Conservation (phyloP, 345 rosid genomes). For the Erodium maritimum region DNA sequence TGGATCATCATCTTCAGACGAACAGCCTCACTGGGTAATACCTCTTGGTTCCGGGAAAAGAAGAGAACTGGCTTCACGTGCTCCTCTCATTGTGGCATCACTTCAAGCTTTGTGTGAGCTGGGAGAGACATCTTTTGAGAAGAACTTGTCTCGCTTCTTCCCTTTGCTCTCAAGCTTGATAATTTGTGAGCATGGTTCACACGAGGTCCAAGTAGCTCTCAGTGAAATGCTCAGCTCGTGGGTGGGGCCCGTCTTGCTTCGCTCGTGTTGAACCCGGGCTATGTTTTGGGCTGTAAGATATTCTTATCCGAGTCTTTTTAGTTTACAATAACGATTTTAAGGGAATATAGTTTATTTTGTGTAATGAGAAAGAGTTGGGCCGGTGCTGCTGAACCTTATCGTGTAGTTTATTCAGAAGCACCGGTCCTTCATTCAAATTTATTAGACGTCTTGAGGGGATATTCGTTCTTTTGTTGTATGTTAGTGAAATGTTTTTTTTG, state of each 20-base stretch:
- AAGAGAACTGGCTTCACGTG: conserved; percentile 73
- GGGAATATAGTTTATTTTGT: neutral
- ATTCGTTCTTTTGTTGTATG: neutral
- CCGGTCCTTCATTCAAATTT: neutral
- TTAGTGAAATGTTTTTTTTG: neutral
- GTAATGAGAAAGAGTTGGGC: neutral
- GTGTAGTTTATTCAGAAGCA: neutral
- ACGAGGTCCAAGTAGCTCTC: conserved; percentile 82
- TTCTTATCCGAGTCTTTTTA: neutral
- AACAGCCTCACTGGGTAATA: conserved; percentile 48
- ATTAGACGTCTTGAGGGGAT: neutral
- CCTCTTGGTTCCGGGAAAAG: conserved; percentile 87
- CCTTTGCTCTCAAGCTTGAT: conserved; percentile 70
- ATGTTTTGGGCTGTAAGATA: neutral
- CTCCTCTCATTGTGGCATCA: conserved; percentile 66
- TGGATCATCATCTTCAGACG: conserved; percentile 28
- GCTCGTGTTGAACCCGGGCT: conserved; percentile 39
- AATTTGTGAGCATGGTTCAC: conserved; percentile 89
- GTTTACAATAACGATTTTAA: neutral
- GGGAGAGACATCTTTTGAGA: conserved; percentile 65
- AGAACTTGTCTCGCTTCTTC: conserved; percentile 54
- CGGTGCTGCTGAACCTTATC: neutral
- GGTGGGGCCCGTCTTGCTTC: conserved; percentile 71
- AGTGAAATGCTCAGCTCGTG: conserved; percentile 77
- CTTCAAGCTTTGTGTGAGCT: conserved; percentile 71